Evolutionary conservation across 176 grass and related monocot species (phyloP).

Genomic region (Eleusine indica): DNA sequence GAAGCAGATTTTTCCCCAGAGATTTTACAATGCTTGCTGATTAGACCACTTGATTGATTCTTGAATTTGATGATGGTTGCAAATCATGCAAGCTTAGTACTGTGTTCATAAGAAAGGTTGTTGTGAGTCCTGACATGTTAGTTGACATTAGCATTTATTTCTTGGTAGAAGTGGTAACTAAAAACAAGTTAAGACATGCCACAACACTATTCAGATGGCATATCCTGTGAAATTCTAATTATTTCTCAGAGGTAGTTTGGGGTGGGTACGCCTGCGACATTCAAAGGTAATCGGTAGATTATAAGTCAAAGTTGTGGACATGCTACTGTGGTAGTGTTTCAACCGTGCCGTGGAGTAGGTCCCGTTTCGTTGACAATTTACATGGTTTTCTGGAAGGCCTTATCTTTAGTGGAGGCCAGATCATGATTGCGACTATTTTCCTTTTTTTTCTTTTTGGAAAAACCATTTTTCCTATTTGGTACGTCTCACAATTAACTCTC

Average conservation of each 20-base stretch:
- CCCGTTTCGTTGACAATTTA: background rate
- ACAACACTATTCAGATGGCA: background rate
- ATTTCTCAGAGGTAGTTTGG: background rate
- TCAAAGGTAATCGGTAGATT: constrained; percentile 5
- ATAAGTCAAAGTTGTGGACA: constrained; percentile 1
- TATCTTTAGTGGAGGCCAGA: background rate
- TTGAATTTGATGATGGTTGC: background rate
- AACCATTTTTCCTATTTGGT: background rate
- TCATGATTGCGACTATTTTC: background rate
- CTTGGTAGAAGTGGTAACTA: background rate
- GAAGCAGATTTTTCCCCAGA: background rate
- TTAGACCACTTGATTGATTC: background rate
- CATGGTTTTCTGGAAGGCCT: constrained; percentile 9
- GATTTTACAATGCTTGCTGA: background rate
- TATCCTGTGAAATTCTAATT: too few species aligned
- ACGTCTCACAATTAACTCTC: constrained; percentile 3
- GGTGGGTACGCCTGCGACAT: background rate
- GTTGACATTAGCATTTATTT: background rate
- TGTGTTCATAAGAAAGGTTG: background rate
- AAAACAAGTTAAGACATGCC: background rate
- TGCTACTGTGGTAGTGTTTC: background rate
- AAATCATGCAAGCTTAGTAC: background rate
- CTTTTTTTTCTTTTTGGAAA: background rate
- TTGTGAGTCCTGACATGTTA: background rate
- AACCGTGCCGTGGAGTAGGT: constrained; percentile 21